Evolutionary conservation across 148 eudicot species (phyloP).

Genomic region (Rhododendron williamsianum): DNA sequence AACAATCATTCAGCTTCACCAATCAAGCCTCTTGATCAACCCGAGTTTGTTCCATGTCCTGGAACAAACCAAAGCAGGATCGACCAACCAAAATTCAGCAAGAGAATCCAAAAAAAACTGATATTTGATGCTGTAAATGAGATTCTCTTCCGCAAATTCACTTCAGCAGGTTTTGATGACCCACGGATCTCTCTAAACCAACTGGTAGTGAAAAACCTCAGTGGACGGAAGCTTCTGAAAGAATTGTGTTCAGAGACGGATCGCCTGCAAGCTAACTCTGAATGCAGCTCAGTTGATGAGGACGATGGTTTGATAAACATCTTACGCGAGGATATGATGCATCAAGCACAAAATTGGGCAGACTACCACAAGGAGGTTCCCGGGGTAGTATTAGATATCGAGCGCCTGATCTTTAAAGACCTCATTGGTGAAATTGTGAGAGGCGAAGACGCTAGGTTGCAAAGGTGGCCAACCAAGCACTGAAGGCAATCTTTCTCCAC

Average conservation of each 20-base stretch:
- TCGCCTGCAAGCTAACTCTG: constrained; percentile 30
- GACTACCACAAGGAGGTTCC: constrained; percentile 39
- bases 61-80: constrained; percentile 47
- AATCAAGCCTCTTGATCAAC: constrained; percentile 39
- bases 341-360: constrained; percentile 38
- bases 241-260: constrained; percentile 48
- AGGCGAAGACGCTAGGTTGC: constrained; percentile 18
- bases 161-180: constrained; percentile 24
- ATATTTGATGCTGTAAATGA: constrained; percentile 67
- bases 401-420: constrained; percentile 71
- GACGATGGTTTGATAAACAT: constrained; percentile 39
- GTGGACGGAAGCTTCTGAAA: constrained; percentile 40
- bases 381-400: constrained; percentile 62
- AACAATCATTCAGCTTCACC: constrained; percentile 22
- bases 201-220: constrained; percentile 15
- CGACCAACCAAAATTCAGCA: constrained; percentile 14
- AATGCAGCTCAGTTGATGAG: constrained; percentile 32
- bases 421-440: constrained; percentile 51
- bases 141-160: constrained; percentile 34
- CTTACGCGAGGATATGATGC: constrained; percentile 42
- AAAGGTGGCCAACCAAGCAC: constrained; percentile 14
- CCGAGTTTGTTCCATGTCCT: constrained; percentile 56
- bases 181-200: constrained; percentile 19
- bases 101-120: constrained; percentile 37
- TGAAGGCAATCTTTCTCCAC: constrained; percentile 21